Conservation (phyloP, 371 early-diverging fungal genomes). For the Mucor circinelloides region DNA sequence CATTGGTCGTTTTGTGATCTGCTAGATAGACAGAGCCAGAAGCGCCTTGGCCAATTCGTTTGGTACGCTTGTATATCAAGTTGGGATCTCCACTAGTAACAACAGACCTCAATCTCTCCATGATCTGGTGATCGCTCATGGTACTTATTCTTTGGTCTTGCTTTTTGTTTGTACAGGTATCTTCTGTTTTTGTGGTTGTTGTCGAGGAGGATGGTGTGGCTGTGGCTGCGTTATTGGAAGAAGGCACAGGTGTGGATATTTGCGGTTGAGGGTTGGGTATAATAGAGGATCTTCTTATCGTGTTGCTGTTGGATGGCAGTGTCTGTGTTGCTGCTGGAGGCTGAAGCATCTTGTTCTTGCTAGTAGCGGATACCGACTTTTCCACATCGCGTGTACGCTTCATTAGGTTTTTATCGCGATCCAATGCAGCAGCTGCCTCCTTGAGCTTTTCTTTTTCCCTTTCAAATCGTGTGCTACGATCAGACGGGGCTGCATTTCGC, state of each 20-base stretch:
- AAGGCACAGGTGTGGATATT: slow-evolving; percentile 31
- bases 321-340: not conserved
- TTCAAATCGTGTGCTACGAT: slow-evolving; percentile 22
- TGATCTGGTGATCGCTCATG: slow-evolving; percentile 86
- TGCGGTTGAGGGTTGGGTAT: slow-evolving; percentile 31
- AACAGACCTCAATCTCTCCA: slow-evolving; percentile 75
- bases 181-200: not conserved
- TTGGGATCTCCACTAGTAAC: slow-evolving; percentile 87
- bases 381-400: slow-evolving; percentile 5
- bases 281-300: not conserved
- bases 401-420: slow-evolving; percentile 22
- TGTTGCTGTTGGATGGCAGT: not conserved
- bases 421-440: slow-evolving; percentile 23
- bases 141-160: slow-evolving; percentile 72
- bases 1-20: slow-evolving; percentile 57
- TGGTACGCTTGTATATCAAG: slow-evolving; percentile 77
- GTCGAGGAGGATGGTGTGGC: not conserved
- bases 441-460: slow-evolving; percentile 31
- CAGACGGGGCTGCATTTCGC: not conserved
- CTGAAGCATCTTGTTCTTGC: not conserved
- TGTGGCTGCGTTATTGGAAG: slow-evolving; percentile 2
- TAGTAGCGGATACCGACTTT: not conserved
- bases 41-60: slow-evolving; percentile 96
- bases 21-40: slow-evolving; percentile 95
- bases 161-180: slow-evolving; percentile 7